phyloP scores from a whole-genome alignment of 2,329 filamentous ascomycete genomes.

The Tympanopsis confertula region DNA sequence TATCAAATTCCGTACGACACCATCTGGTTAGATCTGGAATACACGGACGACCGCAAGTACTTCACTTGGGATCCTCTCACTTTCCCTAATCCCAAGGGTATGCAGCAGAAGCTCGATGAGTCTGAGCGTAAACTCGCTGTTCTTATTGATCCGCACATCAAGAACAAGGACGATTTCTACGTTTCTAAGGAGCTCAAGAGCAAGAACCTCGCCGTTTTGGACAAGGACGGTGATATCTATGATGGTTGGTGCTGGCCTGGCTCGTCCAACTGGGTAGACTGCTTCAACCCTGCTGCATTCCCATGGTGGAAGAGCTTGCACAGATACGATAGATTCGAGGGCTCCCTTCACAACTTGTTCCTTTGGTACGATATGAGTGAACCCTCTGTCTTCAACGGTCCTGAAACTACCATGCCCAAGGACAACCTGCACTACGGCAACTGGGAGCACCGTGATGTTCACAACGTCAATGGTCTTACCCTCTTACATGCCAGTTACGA shows the following conservation, averaged over 20 bases:
- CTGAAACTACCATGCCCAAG: slow-evolving; percentile 97
- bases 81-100: slow-evolving; percentile 74
- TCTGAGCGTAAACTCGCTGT: slow-evolving; percentile 82
- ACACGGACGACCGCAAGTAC: slow-evolving; percentile 93
- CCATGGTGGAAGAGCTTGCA: slow-evolving; percentile 88
- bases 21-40: slow-evolving; percentile 98
- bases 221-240: slow-evolving; percentile 80
- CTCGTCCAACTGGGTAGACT: slow-evolving; percentile 90
- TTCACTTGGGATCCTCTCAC: slow-evolving; percentile 92
- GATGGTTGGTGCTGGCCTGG: slow-evolving; percentile 99
- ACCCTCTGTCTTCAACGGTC: slow-evolving; percentile 95
- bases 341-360: slow-evolving; percentile 74
- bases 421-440: slow-evolving; percentile 84
- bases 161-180: slow-evolving; percentile 70
- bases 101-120: slow-evolving; percentile 77
- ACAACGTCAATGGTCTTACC: slow-evolving; percentile 91
- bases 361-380: slow-evolving; percentile 99
- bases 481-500: slow-evolving; percentile 90
- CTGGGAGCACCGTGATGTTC: slow-evolving; percentile 95
- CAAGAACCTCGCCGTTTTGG: slow-evolving; percentile 72
- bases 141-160: slow-evolving; percentile 96
- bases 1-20: slow-evolving; percentile 93
- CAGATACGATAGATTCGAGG: slow-evolving; percentile 78
- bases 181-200: slow-evolving; percentile 73
- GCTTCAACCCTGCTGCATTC: slow-evolving; percentile 82